Evolutionary conservation across 1,284 basidiomycete species (phyloP), one percentile per base, ranked within the genome.

Genomic region (Irpex lacteus): DNA sequence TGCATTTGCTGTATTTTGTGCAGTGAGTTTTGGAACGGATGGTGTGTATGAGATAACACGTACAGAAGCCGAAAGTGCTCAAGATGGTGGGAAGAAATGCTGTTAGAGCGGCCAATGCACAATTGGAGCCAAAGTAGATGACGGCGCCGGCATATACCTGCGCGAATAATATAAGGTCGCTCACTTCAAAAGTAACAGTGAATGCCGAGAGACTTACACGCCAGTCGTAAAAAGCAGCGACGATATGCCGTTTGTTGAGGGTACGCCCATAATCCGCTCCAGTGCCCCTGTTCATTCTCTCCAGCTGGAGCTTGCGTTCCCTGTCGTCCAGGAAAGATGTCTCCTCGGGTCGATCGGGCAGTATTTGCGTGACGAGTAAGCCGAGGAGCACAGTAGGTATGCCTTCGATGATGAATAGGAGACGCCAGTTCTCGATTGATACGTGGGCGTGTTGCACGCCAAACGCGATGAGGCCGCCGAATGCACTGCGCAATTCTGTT

Each of bases 71-170:
- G 69, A 92, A 85, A 0, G 88, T 90, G 60, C 81, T 83, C 66
- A 94, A 86, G 70, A 95, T 94, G 0, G 93, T 95, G 0, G 94
- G 94, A 26, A 95, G 77, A 77, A 95, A 96, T 0, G 92, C 94
- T 1, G 89, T 88, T 54, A 92, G 89, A 2, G 89, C 90, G 6
- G 91, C 90, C 1, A 95, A 80, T 1, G 89, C 88, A 61, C 88
- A 85, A 74, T 96, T 96, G 65, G 92, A 79, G 21, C 90, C 91
- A 67, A 92, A 92, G 74, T 90, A 92, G 57, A 90, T 84, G n/a
- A 86, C 76, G 0, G 88, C 87, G 18, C 82, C 88, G 5, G 78
- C 67, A 67, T 90, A 90, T 19, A 89, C 78, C 87, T 89, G 67
- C 32, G 5, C n/a, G 5, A 13, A 53, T 9, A 13, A 53, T 9